Base-by-base conservation (phyloP, 495 filamentous ascomycete genomes). In the Penicillium lagena region DNA sequence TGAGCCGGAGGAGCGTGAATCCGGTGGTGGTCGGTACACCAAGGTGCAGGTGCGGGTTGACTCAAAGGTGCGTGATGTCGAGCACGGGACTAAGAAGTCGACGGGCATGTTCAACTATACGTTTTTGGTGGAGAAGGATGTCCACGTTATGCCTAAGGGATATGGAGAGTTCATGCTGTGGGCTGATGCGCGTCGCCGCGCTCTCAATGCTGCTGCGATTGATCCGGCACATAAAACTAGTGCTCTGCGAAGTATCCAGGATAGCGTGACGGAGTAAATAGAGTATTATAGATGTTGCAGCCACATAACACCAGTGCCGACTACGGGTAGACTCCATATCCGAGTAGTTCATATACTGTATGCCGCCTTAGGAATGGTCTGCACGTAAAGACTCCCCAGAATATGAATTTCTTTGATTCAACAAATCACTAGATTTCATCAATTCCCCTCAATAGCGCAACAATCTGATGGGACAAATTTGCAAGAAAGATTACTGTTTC, bases 61-160 rank as follows among this genome's bases (percentile, higher is more conserved):
- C 59, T 79, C 79, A 28, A 87, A 86, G 52, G 86, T 94, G 4
- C 67, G 84, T 13, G 78, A 90, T 59, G 79, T 91, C 9, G 86
- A 89, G 68, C 86, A 91, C 52, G 85, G 80, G 4, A 75, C 74
- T 42, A 78, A 77, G 51, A 88, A 85, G 59, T 78, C 83, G 22
- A 89, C 87, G 1, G 88, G 88, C 2, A 80, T 84, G 56, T 91
- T 94, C 59, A 87, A 90, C 48, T 91, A 94, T 55, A 91, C 87
- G 0, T 91, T 91, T 61, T 68, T 79, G 29, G 87, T 91, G 14
- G 77, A 81, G 34, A 82, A 74, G 57, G 76, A 86, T 55, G 67
- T 91, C 29, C 74, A 83, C 52, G 80, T 91, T 27, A 80, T 90
- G 71, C 88, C 88, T 14, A 70, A 82, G 56, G 81, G 75, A 1